Percentiles rank a stretch among this genome's conserved stretches.
Evolutionary conservation across 768 basidiomycete species (phyloP).

Genomic region (Suillus alpinus): DNA sequence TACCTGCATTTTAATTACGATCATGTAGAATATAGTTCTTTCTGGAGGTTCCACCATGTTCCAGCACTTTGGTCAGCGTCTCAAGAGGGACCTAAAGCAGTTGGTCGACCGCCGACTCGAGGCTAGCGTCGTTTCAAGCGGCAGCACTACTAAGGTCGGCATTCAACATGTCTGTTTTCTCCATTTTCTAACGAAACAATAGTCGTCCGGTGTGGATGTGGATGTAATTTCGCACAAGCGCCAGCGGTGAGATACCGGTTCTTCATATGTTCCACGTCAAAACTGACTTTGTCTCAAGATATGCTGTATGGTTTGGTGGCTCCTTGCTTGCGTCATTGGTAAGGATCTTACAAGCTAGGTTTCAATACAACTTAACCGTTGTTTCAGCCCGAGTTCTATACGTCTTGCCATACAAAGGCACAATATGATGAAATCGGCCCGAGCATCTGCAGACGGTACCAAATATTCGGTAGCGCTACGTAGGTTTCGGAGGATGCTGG

Average conservation of each 20-base stretch:
- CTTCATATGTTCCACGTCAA: not conserved
- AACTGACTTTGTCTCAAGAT: conserved; percentile 39
- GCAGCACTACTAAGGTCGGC: conserved; percentile 70
- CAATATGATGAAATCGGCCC: conserved; percentile 94
- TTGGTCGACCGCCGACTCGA: conserved; percentile 90
- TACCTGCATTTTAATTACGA: not conserved
- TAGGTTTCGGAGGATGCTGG: conserved; percentile 29
- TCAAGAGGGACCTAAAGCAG: conserved; percentile 94
- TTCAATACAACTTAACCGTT: conserved; percentile 3
- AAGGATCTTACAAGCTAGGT: conserved; percentile 25
- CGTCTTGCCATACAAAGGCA: conserved; percentile 89
- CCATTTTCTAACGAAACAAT: not conserved
- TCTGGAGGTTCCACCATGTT: conserved; percentile 99
- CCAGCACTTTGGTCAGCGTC: conserved; percentile 94
- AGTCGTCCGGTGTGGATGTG: conserved; percentile 97
- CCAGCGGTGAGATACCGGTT: conserved; percentile 59
- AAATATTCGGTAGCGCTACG: conserved; percentile 89
- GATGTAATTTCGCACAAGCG: conserved; percentile 99
- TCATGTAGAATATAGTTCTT: conserved; percentile 86
- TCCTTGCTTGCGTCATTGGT: conserved; percentile 91
- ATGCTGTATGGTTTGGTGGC: conserved; percentile 98
- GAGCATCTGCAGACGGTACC: conserved; percentile 88
- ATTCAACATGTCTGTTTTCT: not conserved
- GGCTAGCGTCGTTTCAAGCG: conserved; percentile 68
- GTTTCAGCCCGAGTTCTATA: conserved; percentile 88